These are phyloP conservation scores for Metschnikowia arizonensis DNA, from an alignment of 805 yeast genomes.

Conservation along the genomic window DNA sequence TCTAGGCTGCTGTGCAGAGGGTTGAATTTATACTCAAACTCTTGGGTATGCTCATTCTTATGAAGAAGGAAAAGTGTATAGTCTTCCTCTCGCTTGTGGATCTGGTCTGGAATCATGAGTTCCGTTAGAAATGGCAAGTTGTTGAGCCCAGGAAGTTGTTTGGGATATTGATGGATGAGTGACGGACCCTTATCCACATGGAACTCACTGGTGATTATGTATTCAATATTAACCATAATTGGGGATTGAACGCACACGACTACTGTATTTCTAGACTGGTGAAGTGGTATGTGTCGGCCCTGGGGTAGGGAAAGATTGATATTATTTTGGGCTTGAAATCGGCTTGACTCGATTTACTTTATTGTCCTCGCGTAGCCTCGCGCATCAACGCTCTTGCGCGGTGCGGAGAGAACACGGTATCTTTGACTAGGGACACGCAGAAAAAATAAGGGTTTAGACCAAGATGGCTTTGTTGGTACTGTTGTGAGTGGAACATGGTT, in stretches of 20 bases:
- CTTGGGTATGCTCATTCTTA: slow-evolving; percentile 36
- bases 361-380: slow-evolving; percentile 2
- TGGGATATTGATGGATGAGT: slow-evolving; percentile 58
- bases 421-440: neutral
- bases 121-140: slow-evolving; percentile 45
- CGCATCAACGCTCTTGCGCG: neutral
- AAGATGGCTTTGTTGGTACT: no score
- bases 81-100: slow-evolving; percentile 55
- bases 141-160: slow-evolving; percentile 31
- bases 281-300: neutral
- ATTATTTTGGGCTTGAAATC: neutral
- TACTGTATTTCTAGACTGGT: neutral
- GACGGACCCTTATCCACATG: slow-evolving; percentile 74
- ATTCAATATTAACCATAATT: slow-evolving; percentile 43
- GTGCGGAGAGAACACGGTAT: neutral
- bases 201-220: slow-evolving; percentile 69
- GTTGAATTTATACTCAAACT: slow-evolving; percentile 36
- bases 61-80: slow-evolving; percentile 54
- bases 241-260: neutral
- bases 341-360: neutral
- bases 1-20: slow-evolving; percentile 32
- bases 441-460: neutral
- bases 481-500: no score
- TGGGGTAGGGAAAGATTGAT: neutral
- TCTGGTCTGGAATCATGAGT: slow-evolving; percentile 59